These are phyloP conservation scores for Microstegium vimineum DNA, from an alignment of 176 grass and related monocot species.

Conservation along the genomic window DNA sequence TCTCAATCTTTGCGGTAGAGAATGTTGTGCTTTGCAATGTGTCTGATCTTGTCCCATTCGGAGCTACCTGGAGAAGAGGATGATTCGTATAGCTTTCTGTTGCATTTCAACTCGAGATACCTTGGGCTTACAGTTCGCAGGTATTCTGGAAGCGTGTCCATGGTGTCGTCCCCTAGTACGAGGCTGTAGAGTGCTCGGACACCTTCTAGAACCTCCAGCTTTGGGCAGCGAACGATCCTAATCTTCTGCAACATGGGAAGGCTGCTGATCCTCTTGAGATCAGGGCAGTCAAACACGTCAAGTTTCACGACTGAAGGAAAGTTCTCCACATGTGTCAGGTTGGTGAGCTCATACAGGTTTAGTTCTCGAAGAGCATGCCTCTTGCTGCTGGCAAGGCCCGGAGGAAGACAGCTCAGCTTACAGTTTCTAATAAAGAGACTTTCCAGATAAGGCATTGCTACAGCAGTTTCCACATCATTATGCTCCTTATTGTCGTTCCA, in stretches of 20 bases:
- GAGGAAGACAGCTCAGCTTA: background rate
- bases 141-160: background rate
- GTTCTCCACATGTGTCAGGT: background rate
- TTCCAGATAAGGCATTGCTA: conserved; percentile 5
- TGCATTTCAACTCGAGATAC: background rate
- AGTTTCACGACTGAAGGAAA: background rate
- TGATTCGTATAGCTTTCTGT: background rate
- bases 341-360: background rate
- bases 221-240: background rate
- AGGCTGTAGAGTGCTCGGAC: background rate
- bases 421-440: rapidly evolving
- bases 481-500: background rate
- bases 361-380: background rate
- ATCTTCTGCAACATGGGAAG: background rate
- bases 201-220: background rate
- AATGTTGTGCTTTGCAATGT: too few species aligned
- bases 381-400: background rate
- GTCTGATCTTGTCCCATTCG: too few species aligned
- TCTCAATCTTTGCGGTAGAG: too few species aligned
- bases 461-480: background rate
- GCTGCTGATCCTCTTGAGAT: background rate
- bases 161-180: background rate
- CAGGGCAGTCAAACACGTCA: background rate
- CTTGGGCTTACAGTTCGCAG: background rate
- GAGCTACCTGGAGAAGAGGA: too few species aligned